Evolutionary conservation across 1,139 yeast species (phyloP).

Genomic region (Schizosaccharomyces versatilis): DNA sequence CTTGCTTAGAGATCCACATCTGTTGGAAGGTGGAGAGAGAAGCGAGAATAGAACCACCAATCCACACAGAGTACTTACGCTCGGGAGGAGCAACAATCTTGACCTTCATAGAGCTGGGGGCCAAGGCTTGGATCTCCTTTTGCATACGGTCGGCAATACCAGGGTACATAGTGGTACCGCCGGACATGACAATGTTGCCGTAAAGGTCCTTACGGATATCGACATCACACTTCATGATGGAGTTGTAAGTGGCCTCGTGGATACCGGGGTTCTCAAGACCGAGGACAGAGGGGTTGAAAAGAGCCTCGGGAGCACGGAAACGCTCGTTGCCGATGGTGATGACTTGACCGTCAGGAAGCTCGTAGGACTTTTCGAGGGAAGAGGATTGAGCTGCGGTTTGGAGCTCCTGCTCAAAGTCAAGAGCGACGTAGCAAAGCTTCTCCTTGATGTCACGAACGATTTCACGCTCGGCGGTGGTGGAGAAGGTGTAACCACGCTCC

Average conservation of each 20-base stretch:
- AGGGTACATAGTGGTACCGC: conserved; percentile 26
- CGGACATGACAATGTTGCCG: conserved; percentile 94
- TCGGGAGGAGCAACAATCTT: conserved; percentile 83
- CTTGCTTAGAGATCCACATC: conserved; percentile 99
- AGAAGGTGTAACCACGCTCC: conserved; percentile 97
- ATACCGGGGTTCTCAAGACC: conserved; percentile 98
- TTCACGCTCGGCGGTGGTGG: conserved; percentile 98
- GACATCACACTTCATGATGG: conserved; percentile 96
- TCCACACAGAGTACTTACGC: conserved; percentile 67
- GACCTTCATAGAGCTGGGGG: conserved; percentile 37
- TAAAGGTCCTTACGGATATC: conserved; percentile 97
- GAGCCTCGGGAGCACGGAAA: conserved; percentile 98
- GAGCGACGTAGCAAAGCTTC: conserved; percentile 92
- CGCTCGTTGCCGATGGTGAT: conserved; percentile 99
- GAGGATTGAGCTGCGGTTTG: conserved; percentile 98
- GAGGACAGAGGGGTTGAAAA: conserved; percentile 94
- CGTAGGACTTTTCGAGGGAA: conserved; percentile 94
- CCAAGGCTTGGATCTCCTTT: conserved; percentile 33
- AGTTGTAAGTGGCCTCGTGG: conserved; percentile 97
- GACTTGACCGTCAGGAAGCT: conserved; percentile 98
- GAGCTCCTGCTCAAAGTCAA: conserved; percentile 92
- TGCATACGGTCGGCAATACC: conserved; percentile 60
- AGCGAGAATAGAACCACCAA: conserved; percentile 81
- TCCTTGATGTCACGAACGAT: conserved; percentile 98
- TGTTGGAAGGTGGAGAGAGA: conserved; percentile 82